These are phyloP conservation scores for Fomitiporia mediterranea DNA, from an alignment of 1,284 basidiomycete species.

Conservation along the genomic window DNA sequence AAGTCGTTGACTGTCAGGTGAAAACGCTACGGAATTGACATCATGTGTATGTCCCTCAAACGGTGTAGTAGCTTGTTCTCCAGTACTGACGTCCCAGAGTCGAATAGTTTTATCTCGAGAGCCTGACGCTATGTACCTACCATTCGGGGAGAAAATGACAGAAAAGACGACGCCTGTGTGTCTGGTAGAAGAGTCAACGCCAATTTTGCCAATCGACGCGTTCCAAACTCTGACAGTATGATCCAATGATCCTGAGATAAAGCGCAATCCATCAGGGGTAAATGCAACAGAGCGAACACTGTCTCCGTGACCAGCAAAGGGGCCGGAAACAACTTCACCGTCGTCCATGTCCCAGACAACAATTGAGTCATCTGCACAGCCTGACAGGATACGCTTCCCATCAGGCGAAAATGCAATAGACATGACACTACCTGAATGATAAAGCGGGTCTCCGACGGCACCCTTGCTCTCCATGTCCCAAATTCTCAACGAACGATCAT, in stretches of 20 bases:
- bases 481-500: neutral
- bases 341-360: neutral
- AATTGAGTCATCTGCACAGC: too few species aligned
- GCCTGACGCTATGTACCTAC: neutral
- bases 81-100: neutral
- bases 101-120: neutral
- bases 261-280: neutral
- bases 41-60: too few species aligned
- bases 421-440: neutral
- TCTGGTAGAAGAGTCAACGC: too few species aligned
- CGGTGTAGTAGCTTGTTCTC: neutral
- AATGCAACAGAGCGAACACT: neutral
- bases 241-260: too few species aligned
- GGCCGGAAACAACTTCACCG: too few species aligned
- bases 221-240: too few species aligned
- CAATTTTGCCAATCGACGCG: too few species aligned
- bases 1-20: neutral
- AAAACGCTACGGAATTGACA: neutral
- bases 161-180: constrained; percentile 2
- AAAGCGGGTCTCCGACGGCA: too few species aligned
- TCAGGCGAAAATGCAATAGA: neutral
- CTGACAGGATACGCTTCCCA: neutral
- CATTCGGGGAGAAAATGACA: constrained; percentile 1
- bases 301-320: too few species aligned
- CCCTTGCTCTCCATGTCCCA: neutral